Conservation (phyloP, 345 rosid species). For the Eucalyptus globulus region DNA sequence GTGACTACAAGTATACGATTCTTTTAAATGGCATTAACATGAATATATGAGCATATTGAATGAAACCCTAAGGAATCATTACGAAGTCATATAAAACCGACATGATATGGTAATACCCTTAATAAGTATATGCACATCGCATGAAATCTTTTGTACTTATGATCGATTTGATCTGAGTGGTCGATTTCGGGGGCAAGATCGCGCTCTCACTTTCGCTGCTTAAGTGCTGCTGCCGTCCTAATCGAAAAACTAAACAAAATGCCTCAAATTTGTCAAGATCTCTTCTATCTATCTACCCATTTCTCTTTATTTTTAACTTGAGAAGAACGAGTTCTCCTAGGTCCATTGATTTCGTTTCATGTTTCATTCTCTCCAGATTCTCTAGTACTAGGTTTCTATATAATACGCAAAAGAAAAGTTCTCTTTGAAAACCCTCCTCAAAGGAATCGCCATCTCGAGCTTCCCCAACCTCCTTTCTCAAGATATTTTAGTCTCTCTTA, state of each 20-base stretch:
- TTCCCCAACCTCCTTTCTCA: background rate
- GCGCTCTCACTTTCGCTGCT: background rate
- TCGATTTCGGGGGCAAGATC: background rate
- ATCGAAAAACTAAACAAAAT: background rate
- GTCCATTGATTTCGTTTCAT: background rate
- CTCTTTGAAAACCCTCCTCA: background rate
- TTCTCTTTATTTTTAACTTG: background rate
- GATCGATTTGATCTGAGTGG: background rate
- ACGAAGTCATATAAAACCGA: background rate
- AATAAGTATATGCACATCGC: background rate
- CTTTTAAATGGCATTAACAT: background rate
- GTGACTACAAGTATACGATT: background rate
- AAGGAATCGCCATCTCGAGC: background rate
- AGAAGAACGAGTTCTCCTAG: background rate
- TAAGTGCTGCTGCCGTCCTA: background rate
- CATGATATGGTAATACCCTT: background rate
- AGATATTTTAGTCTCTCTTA: background rate
- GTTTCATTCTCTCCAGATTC: background rate
- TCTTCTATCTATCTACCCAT: background rate
- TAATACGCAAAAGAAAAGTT: background rate
- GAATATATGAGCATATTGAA: background rate
- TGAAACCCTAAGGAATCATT: rapidly evolving
- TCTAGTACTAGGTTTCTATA: background rate
- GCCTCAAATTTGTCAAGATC: background rate
- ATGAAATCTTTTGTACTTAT: background rate